Percentiles rank a stretch among this genome's conserved stretches.
These are phyloP conservation scores for Papiliotrema fonsecae DNA, from an alignment of 1,284 basidiomycete species.

Conservation along the genomic window DNA sequence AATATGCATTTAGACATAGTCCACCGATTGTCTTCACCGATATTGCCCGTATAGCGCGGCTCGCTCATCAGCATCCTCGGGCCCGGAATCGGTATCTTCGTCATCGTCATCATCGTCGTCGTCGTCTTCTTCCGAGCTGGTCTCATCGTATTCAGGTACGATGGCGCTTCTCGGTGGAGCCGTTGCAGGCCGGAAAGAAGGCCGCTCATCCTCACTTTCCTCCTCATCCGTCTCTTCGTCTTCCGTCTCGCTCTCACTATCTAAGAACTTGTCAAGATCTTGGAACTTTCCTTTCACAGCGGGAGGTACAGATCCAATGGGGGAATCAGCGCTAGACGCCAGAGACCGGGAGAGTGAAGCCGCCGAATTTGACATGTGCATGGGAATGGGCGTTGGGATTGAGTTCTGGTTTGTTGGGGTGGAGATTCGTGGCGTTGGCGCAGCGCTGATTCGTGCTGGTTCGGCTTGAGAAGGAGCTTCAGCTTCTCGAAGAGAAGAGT, in stretches of 20 bases:
- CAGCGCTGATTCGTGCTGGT: not conserved
- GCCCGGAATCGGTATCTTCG: too few species aligned
- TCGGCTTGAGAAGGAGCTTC: slow-evolving; percentile 16
- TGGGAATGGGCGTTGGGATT: slow-evolving; percentile 9
- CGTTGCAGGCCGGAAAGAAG: slow-evolving; percentile 10
- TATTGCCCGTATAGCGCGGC: slow-evolving; percentile 9
- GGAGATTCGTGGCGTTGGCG: slow-evolving; percentile 5
- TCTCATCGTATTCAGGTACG: slow-evolving; percentile 35
- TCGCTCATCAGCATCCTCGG: not conserved
- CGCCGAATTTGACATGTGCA: slow-evolving; percentile 12
- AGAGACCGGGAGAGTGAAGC: slow-evolving; percentile 5
- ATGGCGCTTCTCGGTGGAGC: slow-evolving; percentile 26
- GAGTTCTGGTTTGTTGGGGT: slow-evolving; percentile 5
- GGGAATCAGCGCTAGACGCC: slow-evolving; percentile 16
- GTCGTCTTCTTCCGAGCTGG: slow-evolving; percentile 14
- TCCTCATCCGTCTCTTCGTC: slow-evolving; percentile 27
- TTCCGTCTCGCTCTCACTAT: slow-evolving; percentile 37
- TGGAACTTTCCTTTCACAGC: slow-evolving; percentile 27
- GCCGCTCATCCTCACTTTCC: slow-evolving; percentile 16
- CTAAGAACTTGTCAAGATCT: slow-evolving; percentile 47
- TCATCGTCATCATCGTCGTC: slow-evolving; percentile 15
- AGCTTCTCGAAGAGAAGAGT: slow-evolving; percentile 47
- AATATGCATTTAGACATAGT: not conserved
- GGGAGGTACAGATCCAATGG: slow-evolving; percentile 18
- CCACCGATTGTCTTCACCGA: not conserved